Evolutionary conservation across 2,329 filamentous ascomycete species (phyloP).

Genomic region (Trichoderma atrobrunneum): DNA sequence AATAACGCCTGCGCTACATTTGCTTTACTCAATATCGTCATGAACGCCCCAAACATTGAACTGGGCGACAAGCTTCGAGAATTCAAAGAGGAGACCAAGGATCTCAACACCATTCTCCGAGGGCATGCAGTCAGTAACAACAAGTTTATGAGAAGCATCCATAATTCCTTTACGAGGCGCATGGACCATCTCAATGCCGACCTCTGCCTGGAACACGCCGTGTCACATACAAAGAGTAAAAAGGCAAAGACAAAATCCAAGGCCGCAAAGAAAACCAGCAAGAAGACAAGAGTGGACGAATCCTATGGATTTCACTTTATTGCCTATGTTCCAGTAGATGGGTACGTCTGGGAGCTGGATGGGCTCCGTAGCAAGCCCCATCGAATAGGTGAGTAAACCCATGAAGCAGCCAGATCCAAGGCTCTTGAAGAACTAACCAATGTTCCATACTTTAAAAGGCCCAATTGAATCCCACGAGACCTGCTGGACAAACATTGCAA

Average conservation of each 20-base stretch:
- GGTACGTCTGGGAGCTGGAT: conserved; percentile 82
- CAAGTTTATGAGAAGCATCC: conserved; percentile 72
- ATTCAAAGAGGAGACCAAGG: conserved; percentile 71
- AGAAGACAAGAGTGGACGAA: conserved; percentile 43
- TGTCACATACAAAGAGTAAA: conserved; percentile 37
- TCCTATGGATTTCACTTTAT: conserved; percentile 83
- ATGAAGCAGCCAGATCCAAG: background rate
- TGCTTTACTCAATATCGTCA: conserved; percentile 87
- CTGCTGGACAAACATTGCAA: conserved; percentile 63
- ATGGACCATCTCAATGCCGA: conserved; percentile 75
- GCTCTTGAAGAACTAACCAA: background rate
- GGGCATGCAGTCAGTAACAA: conserved; percentile 74
- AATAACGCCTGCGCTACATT: conserved; percentile 89
- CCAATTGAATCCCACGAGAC: conserved; percentile 35
- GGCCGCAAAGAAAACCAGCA: conserved; percentile 38
- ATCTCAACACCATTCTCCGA: conserved; percentile 67
- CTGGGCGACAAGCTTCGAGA: conserved; percentile 67
- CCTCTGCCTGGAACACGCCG: conserved; percentile 59
- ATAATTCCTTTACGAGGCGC: conserved; percentile 83
- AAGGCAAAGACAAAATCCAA: conserved; percentile 32
- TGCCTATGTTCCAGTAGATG: conserved; percentile 76
- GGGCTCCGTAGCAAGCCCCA: conserved; percentile 71
- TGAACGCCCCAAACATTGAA: conserved; percentile 68
- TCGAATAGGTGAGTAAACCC: conserved; percentile 30
- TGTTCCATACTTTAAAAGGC: background rate